Evolutionary conservation across 805 yeast species (phyloP).

Genomic region (Wickerhamiella bombiphila): DNA sequence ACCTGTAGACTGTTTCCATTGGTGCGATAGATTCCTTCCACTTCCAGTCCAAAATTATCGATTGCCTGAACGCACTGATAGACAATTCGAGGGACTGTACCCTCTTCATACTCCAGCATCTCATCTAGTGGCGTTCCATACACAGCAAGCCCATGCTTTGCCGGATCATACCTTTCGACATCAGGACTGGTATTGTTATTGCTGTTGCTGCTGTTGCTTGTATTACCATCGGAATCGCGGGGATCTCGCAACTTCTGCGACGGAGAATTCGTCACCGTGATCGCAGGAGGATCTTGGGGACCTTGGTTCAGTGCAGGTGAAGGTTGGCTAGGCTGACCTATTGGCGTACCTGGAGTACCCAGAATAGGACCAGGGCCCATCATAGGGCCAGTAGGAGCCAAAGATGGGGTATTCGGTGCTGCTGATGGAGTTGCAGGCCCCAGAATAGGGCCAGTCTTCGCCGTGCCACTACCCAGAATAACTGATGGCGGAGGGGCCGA

Average conservation of each 20-base stretch:
- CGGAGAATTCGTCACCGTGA: slow-evolving; percentile 1
- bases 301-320: background rate
- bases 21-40: slow-evolving; percentile 82
- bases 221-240: slow-evolving; percentile 9
- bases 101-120: slow-evolving; percentile 67
- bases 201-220: background rate
- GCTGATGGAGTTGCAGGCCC: slow-evolving; percentile 1
- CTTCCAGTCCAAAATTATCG: slow-evolving; percentile 67
- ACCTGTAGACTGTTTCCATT: slow-evolving; percentile 67
- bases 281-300: background rate
- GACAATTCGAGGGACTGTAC: slow-evolving; percentile 82
- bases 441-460: slow-evolving; percentile 20
- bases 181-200: slow-evolving; percentile 3
- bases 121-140: slow-evolving; percentile 78
- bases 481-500: slow-evolving; percentile 12
- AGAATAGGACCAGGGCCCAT: too few relatives aligned
- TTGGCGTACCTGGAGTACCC: too few relatives aligned
- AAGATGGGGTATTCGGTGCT: background rate
- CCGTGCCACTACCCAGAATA: slow-evolving; percentile 16
- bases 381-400: background rate
- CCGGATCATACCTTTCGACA: slow-evolving; percentile 19
- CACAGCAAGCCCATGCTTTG: slow-evolving; percentile 30
- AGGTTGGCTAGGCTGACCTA: background rate
- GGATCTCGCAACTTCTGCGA: slow-evolving; percentile 5
- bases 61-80: slow-evolving; percentile 76